These are phyloP conservation scores for Scortechinia acanthostroma DNA, from an alignment of 2,329 filamentous ascomycete genomes.

Conservation along the genomic window DNA sequence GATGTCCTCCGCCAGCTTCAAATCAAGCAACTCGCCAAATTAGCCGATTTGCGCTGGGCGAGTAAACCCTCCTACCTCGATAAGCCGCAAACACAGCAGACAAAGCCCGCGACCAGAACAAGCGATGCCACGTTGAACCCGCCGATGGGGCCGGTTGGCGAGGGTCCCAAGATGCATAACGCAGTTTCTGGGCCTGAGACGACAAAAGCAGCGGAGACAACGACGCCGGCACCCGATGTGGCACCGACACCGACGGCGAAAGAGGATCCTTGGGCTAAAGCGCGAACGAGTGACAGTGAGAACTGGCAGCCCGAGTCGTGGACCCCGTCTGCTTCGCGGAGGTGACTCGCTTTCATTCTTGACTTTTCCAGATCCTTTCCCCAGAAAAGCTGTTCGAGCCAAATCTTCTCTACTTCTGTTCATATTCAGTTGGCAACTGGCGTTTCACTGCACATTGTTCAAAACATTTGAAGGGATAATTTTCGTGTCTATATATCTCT, in stretches of 20 bases:
- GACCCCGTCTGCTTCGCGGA: constrained; percentile 19
- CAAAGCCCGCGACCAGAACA: constrained; percentile 18
- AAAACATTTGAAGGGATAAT: too few species aligned
- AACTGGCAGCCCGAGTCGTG: constrained; percentile 29
- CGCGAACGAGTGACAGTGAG: constrained; percentile 17
- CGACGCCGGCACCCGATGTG: background rate
- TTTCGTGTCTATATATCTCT: too few species aligned
- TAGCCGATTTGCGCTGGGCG: constrained; percentile 55
- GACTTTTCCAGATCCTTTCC: too few species aligned
- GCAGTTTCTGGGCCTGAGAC: background rate
- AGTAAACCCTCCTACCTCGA: constrained; percentile 50
- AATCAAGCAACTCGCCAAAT: constrained; percentile 48
- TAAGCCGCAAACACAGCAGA: constrained; percentile 38
- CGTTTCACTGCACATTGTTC: too few species aligned
- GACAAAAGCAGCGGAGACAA: background rate
- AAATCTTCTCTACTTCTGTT: too few species aligned
- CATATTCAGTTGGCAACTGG: too few species aligned
- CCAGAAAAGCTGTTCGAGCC: too few species aligned
- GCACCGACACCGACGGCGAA: constrained; percentile 6
- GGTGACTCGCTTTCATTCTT: too few species aligned
- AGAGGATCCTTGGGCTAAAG: constrained; percentile 19
- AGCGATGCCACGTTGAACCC: too few species aligned
- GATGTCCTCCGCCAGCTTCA: constrained; percentile 46
- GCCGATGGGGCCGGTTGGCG: constrained; percentile 15
- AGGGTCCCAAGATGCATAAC: background rate